Base-by-base conservation (phyloP, 1,284 basidiomycete genomes). In the Fomes fomentarius region DNA sequence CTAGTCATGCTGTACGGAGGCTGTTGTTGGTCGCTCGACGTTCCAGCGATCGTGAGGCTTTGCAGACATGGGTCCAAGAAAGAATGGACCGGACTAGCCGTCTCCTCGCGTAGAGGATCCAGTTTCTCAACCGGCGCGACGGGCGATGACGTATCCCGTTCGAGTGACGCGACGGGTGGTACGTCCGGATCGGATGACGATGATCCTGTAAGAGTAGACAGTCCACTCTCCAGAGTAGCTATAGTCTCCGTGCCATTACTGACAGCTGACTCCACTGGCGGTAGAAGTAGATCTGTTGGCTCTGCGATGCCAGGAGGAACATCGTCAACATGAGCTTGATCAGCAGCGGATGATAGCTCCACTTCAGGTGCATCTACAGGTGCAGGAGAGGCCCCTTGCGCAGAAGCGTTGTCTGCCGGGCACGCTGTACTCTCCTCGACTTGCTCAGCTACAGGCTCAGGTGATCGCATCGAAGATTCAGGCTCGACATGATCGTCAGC, bases 11-110 rank as follows among this genome's bases (percentile, higher is more conserved):
- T n/a, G n/a, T n/a, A n/a, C n/a, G n/a, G n/a, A n/a, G n/a, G n/a
- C n/a, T n/a, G n/a, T n/a, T n/a, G n/a, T n/a, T n/a, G n/a, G n/a
- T n/a, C n/a, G n/a, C n/a, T 17, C 6, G 49, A 21, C 2, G 21
- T 38, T 1, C 19, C 33, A 9, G 59, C 42, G 7, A 61, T 53
- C 2, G 45, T 41, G 10, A 61, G 47, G 15, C 54, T 45, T 30
- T 56, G 47, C 21, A 61, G 33, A 14, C 28, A 50, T 1, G 53
- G 31, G 24, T 57, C 51, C 10, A 61, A 41, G 1, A 56, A 17
- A 0, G 47, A 14, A 6, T 55, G 57, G 14, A 61, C 56, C 1
- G 59, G 59, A 22, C 56, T 61, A 9, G 47, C 59, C 3, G 59
- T 61, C 4, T 38, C 53, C 0, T 43, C 46, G 5, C 56, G 52